These are phyloP conservation scores for Triticum monococcum DNA, from an alignment of 176 grass and related monocot genomes.

Conservation along the genomic window DNA sequence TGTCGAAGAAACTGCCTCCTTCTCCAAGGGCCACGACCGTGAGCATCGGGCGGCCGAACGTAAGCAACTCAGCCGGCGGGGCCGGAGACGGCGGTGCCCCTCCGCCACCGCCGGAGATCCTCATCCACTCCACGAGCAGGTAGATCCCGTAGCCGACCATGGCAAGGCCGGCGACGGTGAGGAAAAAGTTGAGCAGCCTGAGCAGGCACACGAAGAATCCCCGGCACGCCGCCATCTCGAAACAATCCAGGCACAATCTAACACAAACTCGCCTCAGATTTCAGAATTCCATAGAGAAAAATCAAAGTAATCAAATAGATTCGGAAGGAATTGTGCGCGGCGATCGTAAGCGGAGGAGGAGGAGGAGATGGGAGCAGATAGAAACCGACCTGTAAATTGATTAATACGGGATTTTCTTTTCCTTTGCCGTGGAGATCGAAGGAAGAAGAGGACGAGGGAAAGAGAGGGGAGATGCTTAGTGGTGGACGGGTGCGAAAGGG, in stretches of 20 bases:
- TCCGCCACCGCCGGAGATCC: slow-evolving; percentile 31
- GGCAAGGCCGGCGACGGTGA: slow-evolving; percentile 73
- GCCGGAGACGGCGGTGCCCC: slow-evolving; percentile 10
- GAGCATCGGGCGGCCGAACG: slow-evolving; percentile 69
- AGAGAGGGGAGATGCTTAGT: background rate
- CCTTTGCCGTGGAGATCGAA: background rate
- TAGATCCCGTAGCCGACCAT: slow-evolving; percentile 88
- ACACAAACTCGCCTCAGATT: slow-evolving; percentile 11
- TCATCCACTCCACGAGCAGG: slow-evolving; percentile 75
- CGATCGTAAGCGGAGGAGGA: slow-evolving; percentile 1
- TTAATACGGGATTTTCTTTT: background rate
- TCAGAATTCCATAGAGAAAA: background rate
- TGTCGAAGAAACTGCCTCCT: slow-evolving; percentile 48
- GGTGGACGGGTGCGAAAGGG: background rate
- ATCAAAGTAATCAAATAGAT: background rate
- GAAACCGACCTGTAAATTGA: slow-evolving; percentile 10
- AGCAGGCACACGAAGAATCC: slow-evolving; percentile 87
- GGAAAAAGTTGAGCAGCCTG: slow-evolving; percentile 89
- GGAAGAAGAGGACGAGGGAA: background rate
- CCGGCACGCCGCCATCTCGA: slow-evolving; percentile 69
- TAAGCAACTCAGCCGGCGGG: slow-evolving; percentile 43
- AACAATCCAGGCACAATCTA: slow-evolving; percentile 23
- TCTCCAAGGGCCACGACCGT: slow-evolving; percentile 54
- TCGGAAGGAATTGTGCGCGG: background rate
- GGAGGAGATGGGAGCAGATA: background rate